These are phyloP conservation scores for Blepharisma stoltei DNA, from an alignment of 73 alveolate genomes.

Conservation along the genomic window DNA sequence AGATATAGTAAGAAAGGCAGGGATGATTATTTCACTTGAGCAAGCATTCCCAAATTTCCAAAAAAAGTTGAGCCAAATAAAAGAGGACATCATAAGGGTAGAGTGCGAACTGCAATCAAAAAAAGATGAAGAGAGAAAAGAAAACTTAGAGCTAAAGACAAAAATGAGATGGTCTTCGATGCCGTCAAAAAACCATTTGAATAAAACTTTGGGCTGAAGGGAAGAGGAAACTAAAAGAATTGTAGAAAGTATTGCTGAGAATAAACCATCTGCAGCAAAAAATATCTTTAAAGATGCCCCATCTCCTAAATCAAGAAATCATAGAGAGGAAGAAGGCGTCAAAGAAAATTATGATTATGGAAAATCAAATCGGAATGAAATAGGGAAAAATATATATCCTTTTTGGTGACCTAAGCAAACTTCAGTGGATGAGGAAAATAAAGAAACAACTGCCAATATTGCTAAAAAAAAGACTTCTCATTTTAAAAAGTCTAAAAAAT, in stretches of 20 bases:
- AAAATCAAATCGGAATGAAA: neutral
- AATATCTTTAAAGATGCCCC: neutral
- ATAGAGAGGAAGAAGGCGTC: neutral
- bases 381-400: neutral
- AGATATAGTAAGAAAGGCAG: conserved; percentile 2
- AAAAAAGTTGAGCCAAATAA: neutral
- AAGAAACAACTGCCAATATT: neutral
- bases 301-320: neutral
- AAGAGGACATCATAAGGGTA: neutral
- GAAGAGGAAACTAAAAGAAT: neutral
- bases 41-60: neutral
- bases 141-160: neutral
- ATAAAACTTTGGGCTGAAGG: neutral
- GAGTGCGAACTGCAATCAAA: neutral
- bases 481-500: neutral
- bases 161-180: neutral
- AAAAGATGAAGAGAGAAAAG: neutral
- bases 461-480: neutral
- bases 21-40: neutral
- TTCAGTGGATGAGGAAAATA: neutral
- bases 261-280: neutral
- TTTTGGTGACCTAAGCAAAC: neutral
- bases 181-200: neutral
- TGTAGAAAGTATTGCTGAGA: neutral
- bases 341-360: neutral